A percentile compares a stretch with the other conserved stretches of the same genome.
These are phyloP conservation scores for Myxozyma neotropica DNA, from an alignment of 805 yeast species.

Conservation along the genomic window DNA sequence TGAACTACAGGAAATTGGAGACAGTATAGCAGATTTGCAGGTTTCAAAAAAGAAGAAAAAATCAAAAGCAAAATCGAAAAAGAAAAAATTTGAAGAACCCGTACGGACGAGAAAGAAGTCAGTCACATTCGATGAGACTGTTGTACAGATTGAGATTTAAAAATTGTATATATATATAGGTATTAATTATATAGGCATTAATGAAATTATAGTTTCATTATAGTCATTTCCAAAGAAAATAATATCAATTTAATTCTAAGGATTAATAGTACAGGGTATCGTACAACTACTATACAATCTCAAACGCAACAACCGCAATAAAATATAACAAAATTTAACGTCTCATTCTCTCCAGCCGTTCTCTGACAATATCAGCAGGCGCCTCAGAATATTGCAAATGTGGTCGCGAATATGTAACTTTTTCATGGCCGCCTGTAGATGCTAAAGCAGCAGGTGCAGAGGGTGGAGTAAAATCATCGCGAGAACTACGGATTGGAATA, in stretches of 20 bases:
- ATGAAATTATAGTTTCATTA: no score
- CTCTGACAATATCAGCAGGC: conserved; percentile 15
- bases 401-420: conserved; percentile 18
- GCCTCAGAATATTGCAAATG: conserved; percentile 23
- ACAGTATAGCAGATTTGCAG: background rate
- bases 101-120: conserved; percentile 19
- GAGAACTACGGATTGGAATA: background rate
- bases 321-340: no score
- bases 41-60: conserved; percentile 5
- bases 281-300: no score
- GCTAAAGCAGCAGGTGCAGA: background rate
- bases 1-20: background rate
- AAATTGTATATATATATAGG: background rate
- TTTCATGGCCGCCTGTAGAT: background rate
- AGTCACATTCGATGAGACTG: conserved; percentile 28
- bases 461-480: background rate
- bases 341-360: background rate
- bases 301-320: no score
- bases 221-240: no score
- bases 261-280: no score
- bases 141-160: conserved; percentile 22
- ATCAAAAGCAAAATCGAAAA: conserved; percentile 12
- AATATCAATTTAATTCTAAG: no score
- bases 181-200: background rate
- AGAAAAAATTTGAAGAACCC: conserved; percentile 3